Base-by-base conservation (phyloP, 2,329 filamentous ascomycete genomes). In the Fusarium anguioides region DNA sequence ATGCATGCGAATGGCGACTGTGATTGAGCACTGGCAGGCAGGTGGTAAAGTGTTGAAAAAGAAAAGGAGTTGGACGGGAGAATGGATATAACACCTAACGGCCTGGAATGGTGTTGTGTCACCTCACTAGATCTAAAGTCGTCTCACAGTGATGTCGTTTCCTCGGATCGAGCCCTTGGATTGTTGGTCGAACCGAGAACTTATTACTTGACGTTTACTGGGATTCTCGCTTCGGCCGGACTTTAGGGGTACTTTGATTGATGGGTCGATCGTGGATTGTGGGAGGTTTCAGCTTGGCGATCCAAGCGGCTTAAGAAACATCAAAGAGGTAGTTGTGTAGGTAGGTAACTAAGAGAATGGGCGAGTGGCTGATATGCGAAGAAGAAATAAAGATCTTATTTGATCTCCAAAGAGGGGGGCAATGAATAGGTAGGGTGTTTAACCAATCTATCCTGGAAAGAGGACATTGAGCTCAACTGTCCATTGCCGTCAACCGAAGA, bases 201-300 rank as follows among this genome's bases (percentile, higher is more conserved):
- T 56, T 68, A 46, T 52, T 65, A 54, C 53, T 59, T 37, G 64
- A 68, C 18, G 44, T 35, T 50, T 60, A 39, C 64, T 39, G 31
- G 55, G 65, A 46, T 50, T 39, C 39, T 53, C 54, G 60, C 52
- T 36, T 58, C 42, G 47, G 41, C 18, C 23, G 29, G 36, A 55
- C 24, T 33, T 49, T 58, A 42, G 36, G 45, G 57, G 39, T 42
- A 54, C 33, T 53, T 37, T 44, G 55, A 63, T 46, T 37, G 42
- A 64, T 61, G 48, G 50, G 50, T 35, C 54, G 48, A 65, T 66
- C 61, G 45, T 37, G 52, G 45, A 31, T 54, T 45, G 49, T n/a
- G 50, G 49, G 48, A 44, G 48, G 64, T 67, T 65, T 67, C 64
- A 64, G 64, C 64, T 65, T 60, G 53, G 59, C 64, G 54, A 53